Evolutionary conservation across 768 basidiomycete species (phyloP).

Genomic region (Leccinum aurantiacum): DNA sequence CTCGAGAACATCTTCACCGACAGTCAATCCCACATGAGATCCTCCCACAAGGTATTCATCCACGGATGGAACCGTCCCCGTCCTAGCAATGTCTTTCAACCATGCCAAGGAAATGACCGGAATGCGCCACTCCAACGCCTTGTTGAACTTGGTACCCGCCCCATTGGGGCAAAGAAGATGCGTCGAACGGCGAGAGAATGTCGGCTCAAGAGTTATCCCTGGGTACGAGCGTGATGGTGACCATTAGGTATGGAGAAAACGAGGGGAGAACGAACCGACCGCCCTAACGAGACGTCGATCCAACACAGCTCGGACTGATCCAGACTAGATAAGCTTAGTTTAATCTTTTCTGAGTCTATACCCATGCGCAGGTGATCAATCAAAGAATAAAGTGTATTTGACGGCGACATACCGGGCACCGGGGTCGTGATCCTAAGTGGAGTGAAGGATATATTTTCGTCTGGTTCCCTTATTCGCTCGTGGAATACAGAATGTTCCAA

Average conservation of each 20-base stretch:
- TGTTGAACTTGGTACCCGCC: constrained; percentile 71
- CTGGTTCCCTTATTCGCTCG: constrained; percentile 63
- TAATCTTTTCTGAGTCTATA: constrained; percentile 55
- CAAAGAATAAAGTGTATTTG: background rate
- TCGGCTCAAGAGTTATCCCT: constrained; percentile 56
- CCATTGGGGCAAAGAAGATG: constrained; percentile 79
- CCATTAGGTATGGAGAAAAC: background rate
- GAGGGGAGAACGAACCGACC: constrained; percentile 16
- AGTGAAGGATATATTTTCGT: constrained; percentile 68
- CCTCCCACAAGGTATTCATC: constrained; percentile 34
- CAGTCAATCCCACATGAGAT: constrained; percentile 41
- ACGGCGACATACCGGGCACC: constrained; percentile 47
- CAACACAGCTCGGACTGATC: constrained; percentile 67
- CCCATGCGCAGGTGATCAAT: background rate
- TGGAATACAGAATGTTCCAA: constrained; percentile 81
- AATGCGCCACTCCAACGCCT: constrained; percentile 76
- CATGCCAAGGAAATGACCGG: constrained; percentile 72
- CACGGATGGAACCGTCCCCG: constrained; percentile 46
- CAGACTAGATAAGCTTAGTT: constrained; percentile 73
- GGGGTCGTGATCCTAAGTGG: constrained; percentile 64
- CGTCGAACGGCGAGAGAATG: constrained; percentile 69
- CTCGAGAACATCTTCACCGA: constrained; percentile 27
- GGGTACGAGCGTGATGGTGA: background rate
- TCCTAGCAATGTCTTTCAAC: constrained; percentile 58
- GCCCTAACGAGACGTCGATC: constrained; percentile 39